Evolutionary conservation across 2,329 filamentous ascomycete genomes (phyloP), one percentile per base, ranked within the genome.

Genomic region (Clarireedia hainanense): DNA sequence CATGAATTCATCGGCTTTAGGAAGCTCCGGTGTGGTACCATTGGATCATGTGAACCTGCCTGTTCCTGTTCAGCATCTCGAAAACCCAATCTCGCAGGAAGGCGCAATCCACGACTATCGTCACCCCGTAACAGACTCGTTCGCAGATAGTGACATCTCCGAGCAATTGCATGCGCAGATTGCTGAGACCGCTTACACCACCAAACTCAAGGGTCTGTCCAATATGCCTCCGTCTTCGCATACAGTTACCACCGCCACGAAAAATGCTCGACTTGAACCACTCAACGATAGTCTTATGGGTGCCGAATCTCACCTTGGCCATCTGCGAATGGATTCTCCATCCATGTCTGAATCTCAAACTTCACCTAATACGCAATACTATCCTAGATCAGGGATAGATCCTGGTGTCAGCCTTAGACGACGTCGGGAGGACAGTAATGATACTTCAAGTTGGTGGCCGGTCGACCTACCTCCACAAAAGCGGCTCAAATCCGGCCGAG

Each of bases 401-500:
- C 39, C 49, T 17, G 60, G 57, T 37, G 46, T 47, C 10, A 69
- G 67, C 50, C 63, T 69, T 48, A 65, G 68, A 45, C 48, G 68
- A 57, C 65, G 58, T 26, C 65, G 67, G 7, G 65, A 69, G 27
- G 60, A 64, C n/a, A 47, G 49, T 7, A 61, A 62, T 47, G 62
- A 61, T 12, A 57, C 62, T 53, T 57, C 56, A 15, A 26, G 27
- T 24, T 66, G 63, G 62, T 52, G 56, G 36, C 65, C 66, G 6
- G 34, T 42, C n/a, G 66, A 66, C 45, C 50, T 67, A 6, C 65
- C 62, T 45, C 76, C 80, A 20, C 75, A 75, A 23, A 72, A 81
- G 50, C 75, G 74, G 52, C 73, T 74, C 20, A 72, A 74, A 30
- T 80, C 79, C 0, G 74, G 74, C n/a, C 76, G 81, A 24, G 78